phyloP scores from a whole-genome alignment of 1,139 yeast genomes.

The Oligophagozyma castellii region DNA sequence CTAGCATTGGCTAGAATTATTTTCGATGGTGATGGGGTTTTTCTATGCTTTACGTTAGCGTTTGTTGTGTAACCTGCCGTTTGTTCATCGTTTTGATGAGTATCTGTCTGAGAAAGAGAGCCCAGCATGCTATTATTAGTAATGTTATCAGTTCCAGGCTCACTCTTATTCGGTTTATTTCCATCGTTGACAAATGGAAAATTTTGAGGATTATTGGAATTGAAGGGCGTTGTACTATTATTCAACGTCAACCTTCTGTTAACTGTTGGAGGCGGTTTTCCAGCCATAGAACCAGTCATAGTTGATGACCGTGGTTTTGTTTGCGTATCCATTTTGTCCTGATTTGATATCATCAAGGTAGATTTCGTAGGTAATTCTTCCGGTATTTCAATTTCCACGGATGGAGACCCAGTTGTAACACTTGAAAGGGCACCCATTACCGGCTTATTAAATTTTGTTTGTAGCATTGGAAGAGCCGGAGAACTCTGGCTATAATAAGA shows the following conservation, averaged over 20 bases:
- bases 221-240: conserved; percentile 5
- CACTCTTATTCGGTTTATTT: background rate
- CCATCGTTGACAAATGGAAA: background rate
- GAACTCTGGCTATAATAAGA: conserved; percentile 19
- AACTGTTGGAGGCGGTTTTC: conserved; percentile 9
- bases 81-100: no score
- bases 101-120: background rate
- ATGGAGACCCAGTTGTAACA: conserved; percentile 26
- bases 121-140: background rate
- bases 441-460: conserved; percentile 17
- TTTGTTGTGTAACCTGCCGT: background rate
- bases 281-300: conserved; percentile 8
- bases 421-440: conserved; percentile 14
- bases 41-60: conserved; percentile 4
- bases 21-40: conserved; percentile 18
- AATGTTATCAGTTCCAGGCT: background rate
- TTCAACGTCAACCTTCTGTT: conserved; percentile 15
- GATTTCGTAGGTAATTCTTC: conserved; percentile 28
- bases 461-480: conserved; percentile 18
- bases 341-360: background rate
- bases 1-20: conserved; percentile 3
- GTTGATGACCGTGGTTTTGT: conserved; percentile 7
- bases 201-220: background rate
- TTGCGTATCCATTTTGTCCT: background rate
- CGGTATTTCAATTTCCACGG: conserved; percentile 48